Evolutionary conservation across 305 asterid species (phyloP).

Genomic region (Solanum hybrid): DNA sequence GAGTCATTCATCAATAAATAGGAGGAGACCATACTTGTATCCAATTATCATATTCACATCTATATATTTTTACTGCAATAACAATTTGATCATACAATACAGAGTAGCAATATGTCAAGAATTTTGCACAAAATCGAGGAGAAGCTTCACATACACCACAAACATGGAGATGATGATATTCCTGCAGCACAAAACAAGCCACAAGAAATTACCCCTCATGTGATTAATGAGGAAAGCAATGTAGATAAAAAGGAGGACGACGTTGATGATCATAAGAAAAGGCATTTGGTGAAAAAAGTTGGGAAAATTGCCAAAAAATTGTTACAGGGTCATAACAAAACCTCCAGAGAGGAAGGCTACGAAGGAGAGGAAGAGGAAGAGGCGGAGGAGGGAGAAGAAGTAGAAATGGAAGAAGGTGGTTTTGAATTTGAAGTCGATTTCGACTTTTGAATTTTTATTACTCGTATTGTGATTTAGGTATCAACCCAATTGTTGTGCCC

Average conservation of each 20-base stretch:
- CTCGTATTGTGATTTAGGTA: not conserved
- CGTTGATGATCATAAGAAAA: not conserved
- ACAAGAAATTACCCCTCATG: not conserved
- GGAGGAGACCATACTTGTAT: not conserved
- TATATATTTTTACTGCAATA: not conserved
- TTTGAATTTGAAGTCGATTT: not conserved
- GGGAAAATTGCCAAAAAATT: not conserved
- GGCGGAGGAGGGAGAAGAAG: not conserved
- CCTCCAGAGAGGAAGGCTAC: not conserved
- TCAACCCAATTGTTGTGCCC: not conserved
- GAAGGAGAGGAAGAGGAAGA: not conserved
- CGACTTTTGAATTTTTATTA: not conserved
- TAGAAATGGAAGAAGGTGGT: not conserved
- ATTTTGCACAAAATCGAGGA: not conserved
- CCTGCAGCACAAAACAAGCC: not conserved
- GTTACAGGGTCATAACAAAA: not conserved
- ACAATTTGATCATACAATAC: not conserved
- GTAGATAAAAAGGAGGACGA: not conserved
- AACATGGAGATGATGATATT: not conserved
- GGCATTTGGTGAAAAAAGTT: not conserved
- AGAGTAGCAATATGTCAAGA: not conserved
- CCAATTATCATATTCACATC: not conserved
- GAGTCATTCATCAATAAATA: not conserved
- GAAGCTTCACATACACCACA: not conserved
- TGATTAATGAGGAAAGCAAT: not conserved